Percentiles rank a stretch among this genome's conserved stretches.
These are phyloP conservation scores for Penicillium ochrochloron DNA, from an alignment of 495 filamentous ascomycete species.

Conservation along the genomic window DNA sequence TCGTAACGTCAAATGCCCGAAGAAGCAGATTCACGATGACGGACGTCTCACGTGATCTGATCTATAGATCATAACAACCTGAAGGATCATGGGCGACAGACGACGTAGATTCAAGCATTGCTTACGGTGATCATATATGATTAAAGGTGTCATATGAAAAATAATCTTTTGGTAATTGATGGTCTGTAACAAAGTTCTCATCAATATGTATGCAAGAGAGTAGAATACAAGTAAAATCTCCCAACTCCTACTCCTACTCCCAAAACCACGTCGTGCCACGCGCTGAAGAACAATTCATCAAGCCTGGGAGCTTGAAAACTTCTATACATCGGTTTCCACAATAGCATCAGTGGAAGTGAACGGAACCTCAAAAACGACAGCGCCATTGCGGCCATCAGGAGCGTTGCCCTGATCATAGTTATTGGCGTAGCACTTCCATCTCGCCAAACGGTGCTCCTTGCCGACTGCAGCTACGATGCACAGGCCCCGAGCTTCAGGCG, in stretches of 20 bases:
- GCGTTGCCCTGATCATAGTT: slow-evolving; percentile 49
- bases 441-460: slow-evolving; percentile 81
- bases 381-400: slow-evolving; percentile 72
- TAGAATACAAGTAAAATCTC: slow-evolving; percentile 20
- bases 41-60: background rate
- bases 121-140: background rate
- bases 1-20: background rate
- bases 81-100: background rate
- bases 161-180: background rate
- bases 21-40: background rate
- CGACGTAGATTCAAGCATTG: background rate
- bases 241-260: slow-evolving; percentile 14
- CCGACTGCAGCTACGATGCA: slow-evolving; percentile 83
- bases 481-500: slow-evolving; percentile 60
- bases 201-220: slow-evolving; percentile 19
- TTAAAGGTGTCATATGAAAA: background rate
- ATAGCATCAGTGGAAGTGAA: slow-evolving; percentile 35
- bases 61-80: background rate
- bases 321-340: slow-evolving; percentile 36
- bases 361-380: slow-evolving; percentile 79
- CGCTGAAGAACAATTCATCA: slow-evolving; percentile 15
- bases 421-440: slow-evolving; percentile 64
- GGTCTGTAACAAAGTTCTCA: background rate
- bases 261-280: slow-evolving; percentile 13
- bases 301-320: slow-evolving; percentile 11